Evolutionary conservation across 768 basidiomycete genomes (phyloP).

Genomic region (Agaricus subrufescens): DNA sequence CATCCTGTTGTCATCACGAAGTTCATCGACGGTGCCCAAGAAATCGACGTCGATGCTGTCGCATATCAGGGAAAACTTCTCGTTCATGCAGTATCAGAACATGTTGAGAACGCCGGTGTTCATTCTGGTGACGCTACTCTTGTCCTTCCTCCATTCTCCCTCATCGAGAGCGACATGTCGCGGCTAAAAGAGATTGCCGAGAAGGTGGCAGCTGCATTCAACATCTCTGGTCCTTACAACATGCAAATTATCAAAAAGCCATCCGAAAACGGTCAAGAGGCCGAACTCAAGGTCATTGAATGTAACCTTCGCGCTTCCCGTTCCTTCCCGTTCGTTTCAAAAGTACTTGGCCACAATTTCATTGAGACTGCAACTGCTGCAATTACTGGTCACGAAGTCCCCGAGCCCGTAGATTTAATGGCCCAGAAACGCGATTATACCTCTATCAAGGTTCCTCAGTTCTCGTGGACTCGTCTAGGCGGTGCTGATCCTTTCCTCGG

Average conservation of each 20-base stretch:
- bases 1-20: constrained; percentile 99
- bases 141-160: constrained; percentile 90
- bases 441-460: constrained; percentile 96
- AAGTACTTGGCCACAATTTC: constrained; percentile 96
- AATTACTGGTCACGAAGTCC: constrained; percentile 81
- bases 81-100: constrained; percentile 95
- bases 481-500: constrained; percentile 97
- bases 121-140: constrained; percentile 99
- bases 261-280: constrained; percentile 40
- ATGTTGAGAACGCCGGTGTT: constrained; percentile 97
- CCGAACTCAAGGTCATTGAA: constrained; percentile 93
- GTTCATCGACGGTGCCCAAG: constrained; percentile 97
- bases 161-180: constrained; percentile 68
- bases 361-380: constrained; percentile 90
- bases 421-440: constrained; percentile 83
- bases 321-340: constrained; percentile 99
- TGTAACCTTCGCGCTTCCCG: constrained; percentile 98
- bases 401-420: constrained; percentile 91
- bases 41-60: constrained; percentile 97
- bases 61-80: constrained; percentile 89
- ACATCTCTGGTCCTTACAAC: constrained; percentile 98
- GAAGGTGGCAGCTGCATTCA: constrained; percentile 91
- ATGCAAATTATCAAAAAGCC: constrained; percentile 97
- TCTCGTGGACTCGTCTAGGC: constrained; percentile 94
- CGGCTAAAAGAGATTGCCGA: constrained; percentile 91